Percentiles rank a stretch among this genome's conserved stretches.
phyloP scores from a whole-genome alignment of 2,329 filamentous ascomycete genomes.

The Pyrenophora tritici-repentis region DNA sequence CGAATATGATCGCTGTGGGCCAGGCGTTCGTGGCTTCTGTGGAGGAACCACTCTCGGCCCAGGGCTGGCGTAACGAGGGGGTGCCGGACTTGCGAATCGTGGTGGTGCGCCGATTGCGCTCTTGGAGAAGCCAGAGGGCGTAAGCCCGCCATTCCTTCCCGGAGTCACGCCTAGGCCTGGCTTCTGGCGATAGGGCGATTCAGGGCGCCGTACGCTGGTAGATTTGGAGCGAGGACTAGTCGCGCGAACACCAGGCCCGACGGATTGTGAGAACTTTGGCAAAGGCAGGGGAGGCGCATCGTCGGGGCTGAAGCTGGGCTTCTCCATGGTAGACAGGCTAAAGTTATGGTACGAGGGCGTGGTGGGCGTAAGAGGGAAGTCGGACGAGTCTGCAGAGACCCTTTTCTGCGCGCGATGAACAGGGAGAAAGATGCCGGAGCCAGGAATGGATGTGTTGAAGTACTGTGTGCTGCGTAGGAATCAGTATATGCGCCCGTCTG shows the following conservation, averaged over 20 bases:
- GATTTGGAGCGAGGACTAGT: conserved; percentile 73
- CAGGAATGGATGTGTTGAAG: conserved; percentile 77
- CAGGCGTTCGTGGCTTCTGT: conserved; percentile 49
- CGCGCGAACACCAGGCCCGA: conserved; percentile 72
- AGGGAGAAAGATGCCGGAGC: conserved; percentile 92
- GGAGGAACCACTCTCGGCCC: conserved; percentile 61
- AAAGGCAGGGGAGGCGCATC: conserved; percentile 69
- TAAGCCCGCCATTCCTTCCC: conserved; percentile 59
- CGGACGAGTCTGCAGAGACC: conserved; percentile 60
- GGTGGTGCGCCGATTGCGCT: conserved; percentile 58
- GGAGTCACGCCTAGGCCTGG: conserved; percentile 48
- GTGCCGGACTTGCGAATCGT: conserved; percentile 66
- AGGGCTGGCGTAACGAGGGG: conserved; percentile 65
- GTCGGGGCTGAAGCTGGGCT: conserved; percentile 44
- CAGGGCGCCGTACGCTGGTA: conserved; percentile 70
- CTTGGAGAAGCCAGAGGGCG: conserved; percentile 60
- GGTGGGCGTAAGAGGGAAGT: conserved; percentile 69
- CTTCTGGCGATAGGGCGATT: conserved; percentile 77
- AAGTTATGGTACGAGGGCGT: conserved; percentile 62
- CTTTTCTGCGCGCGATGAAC: conserved; percentile 77
- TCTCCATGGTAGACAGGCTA: conserved; percentile 63
- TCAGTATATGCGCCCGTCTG: conserved; percentile 13
- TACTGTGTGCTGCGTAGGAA: conserved; percentile 62
- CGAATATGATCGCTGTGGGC: conserved; percentile 53
- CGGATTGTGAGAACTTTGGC: conserved; percentile 85